These are phyloP conservation scores for Suillus placidus DNA, from an alignment of 768 basidiomycete species.

Conservation along the genomic window DNA sequence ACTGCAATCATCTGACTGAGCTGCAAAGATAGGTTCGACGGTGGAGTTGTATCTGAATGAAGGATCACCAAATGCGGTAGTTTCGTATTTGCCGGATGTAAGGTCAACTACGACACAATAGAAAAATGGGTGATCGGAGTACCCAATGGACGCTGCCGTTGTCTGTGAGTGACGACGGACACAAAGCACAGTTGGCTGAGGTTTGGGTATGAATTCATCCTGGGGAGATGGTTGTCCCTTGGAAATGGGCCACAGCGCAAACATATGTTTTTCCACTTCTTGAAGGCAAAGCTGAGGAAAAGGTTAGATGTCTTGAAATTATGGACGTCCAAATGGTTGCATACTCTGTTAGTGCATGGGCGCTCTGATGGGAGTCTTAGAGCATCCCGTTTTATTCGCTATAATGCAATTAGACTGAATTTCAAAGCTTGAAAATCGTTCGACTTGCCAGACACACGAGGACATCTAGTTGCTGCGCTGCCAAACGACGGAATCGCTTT, in stretches of 20 bases:
- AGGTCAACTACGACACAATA: conserved; percentile 50
- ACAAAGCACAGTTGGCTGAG: conserved; percentile 12
- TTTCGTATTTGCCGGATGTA: conserved; percentile 30
- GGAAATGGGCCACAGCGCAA: conserved; percentile 44
- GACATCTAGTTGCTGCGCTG: no score
- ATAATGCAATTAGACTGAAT: no score
- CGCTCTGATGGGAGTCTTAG: conserved; percentile 50
- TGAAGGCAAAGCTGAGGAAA: conserved; percentile 53
- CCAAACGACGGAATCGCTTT: no score
- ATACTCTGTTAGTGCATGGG: conserved; percentile 42
- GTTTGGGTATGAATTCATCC: conserved; percentile 17
- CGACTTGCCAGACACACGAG: no score
- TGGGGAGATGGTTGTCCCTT: conserved; percentile 8
- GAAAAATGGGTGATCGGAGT: conserved; percentile 51
- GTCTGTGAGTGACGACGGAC: conserved; percentile 12
- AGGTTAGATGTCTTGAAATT: conserved; percentile 19
- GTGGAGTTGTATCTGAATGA: conserved; percentile 52
- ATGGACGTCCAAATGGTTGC: conserved; percentile 8
- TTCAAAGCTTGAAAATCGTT: no score
- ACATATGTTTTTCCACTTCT: conserved; percentile 68
- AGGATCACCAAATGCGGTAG: conserved; percentile 52
- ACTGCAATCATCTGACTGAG: conserved; percentile 38
- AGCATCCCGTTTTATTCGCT: no score
- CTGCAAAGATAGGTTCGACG: conserved; percentile 50
- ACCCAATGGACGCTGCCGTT: conserved; percentile 45